A percentile compares a stretch with the other conserved stretches of the same genome.
phyloP scores from a whole-genome alignment of 177 flowering plant species.

The Vitis hybrid region DNA sequence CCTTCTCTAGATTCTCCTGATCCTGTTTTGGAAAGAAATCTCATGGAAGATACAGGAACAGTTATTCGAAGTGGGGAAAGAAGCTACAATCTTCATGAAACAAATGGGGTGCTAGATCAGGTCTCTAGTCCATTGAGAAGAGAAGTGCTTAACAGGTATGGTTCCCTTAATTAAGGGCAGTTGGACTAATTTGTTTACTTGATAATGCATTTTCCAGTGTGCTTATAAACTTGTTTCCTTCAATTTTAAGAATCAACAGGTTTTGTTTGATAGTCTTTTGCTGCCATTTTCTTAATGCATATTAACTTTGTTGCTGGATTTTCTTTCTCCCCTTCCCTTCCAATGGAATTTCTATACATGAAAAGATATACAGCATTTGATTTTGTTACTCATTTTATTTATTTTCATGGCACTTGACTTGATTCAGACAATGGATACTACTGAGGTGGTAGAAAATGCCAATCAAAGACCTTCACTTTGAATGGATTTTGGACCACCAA shows the following conservation, averaged over 20 bases:
- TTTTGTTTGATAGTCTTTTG: no score
- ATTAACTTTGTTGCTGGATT: background rate
- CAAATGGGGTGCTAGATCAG: conserved; percentile 41
- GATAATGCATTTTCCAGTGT: background rate
- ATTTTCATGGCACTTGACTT: no score
- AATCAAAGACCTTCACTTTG: no score
- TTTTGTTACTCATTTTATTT: no score
- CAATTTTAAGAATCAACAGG: no score
- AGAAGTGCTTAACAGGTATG: conserved; percentile 45
- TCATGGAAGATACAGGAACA: conserved; percentile 21
- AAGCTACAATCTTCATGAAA: conserved; percentile 29
- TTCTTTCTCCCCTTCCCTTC: no score
- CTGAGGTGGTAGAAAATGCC: no score
- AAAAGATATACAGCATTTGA: no score
- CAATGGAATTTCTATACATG: no score
- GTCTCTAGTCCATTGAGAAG: conserved; percentile 53
- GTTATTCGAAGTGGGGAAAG: conserved; percentile 27
- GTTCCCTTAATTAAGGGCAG: background rate
- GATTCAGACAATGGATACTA: no score
- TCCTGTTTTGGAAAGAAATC: conserved; percentile 27
- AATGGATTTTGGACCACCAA: no score
- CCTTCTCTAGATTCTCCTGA: conserved; percentile 21
- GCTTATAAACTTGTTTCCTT: background rate
- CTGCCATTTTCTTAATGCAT: no score
- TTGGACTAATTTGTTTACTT: background rate